Base-by-base conservation (phyloP, 177 flowering plant genomes). In the Vitis hybrid region DNA sequence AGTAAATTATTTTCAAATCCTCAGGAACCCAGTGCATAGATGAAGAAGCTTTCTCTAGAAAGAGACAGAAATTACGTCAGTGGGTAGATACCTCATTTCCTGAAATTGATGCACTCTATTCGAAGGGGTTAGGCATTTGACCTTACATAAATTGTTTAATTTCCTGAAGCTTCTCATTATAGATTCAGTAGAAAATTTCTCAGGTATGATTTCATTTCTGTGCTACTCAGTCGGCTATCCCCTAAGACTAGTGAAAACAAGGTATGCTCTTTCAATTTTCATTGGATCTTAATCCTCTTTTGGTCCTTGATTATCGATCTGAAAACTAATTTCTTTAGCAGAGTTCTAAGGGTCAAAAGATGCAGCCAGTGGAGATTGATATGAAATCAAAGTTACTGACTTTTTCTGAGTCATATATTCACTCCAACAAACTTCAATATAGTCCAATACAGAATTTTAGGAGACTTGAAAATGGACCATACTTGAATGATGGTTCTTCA, bases 131-230 rank as follows among this genome's bases (percentile, higher is more conserved):
- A 80, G 87, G 74, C 22, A 63, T 63, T 53, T 63, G 50, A 65
- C 26, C 45, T 8, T 15, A 15, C 1, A 19, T 60, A 59, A 22
- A 8, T 59, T 71, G 2, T 67, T 68, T 61, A 57, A 14, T 45
- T 58, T 64, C 70, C 2, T 59, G 63, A 62, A 48, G 64, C 50
- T 39, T 64, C 50, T 18, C 69, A 56, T 67, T 51, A 34, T 67
- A 55, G 65, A 61, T 26, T 72, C 45, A 48, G 69, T 53, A 50
- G 50, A 66, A 70, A 59, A 60, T 74, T 78, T 74, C 61, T 71
- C 87, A 88, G 95, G 91, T 77, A 65, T 55, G 79, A 82, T 80
- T 53, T 88, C 77, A 79, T 85, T 66, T 73, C 86, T 63, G 55
- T 76, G 69, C 90, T 90, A 66, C 80, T 88, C 26, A 72, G 68